Evolutionary conservation across 148 eudicot genomes (phyloP), one percentile per base, ranked within the genome.

Genomic region (Pouteria glomerata): DNA sequence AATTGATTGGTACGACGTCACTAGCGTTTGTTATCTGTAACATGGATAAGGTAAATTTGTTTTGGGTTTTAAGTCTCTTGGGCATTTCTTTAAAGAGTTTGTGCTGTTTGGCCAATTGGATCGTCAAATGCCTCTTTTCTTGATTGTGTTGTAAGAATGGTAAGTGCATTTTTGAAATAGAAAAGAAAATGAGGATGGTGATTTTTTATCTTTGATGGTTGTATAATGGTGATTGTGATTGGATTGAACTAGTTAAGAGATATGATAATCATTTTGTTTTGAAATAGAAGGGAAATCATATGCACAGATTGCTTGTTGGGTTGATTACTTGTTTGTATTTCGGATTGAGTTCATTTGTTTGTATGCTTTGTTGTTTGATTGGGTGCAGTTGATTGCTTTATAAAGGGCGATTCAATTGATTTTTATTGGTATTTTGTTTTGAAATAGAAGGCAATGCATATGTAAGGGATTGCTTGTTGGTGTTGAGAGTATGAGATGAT

Each of bases 1-100:
- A 85, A 77, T 85, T 95, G 30, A 85, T 95, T 57, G 98, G 92
- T 1, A 89, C 96, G 47, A 95, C 97, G n/a, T 89, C 98, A 1
- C 80, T 95, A 71, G 98, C 98, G 68, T 95, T 95, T 74, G 88
- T 95, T 81, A 80, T 95, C 57, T 95, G 98, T 82, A 95, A 95
- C 83, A 95, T 95, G 98, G 98, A 95, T 74, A 95, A 95, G 91
- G 98, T 94, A 69, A 63, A 6, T 37, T 8, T n/a, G 68, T 59
- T 27, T 35, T 8, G 3, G 53, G 6, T 29, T 45, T 42, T 7
- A 58, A 3, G 29, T 33, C 60, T 33, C 1, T 68, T 34, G 12
- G 42, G 12, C 29, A 68, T 68, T 52, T 33, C 19, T 34, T 21
- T 6, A 51, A 10, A 33, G 42, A 21, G n/a, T 21, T 67, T 48